Evolutionary conservation across 108 stramenopile species (phyloP).

Genomic region (Nitzschia sp.): DNA sequence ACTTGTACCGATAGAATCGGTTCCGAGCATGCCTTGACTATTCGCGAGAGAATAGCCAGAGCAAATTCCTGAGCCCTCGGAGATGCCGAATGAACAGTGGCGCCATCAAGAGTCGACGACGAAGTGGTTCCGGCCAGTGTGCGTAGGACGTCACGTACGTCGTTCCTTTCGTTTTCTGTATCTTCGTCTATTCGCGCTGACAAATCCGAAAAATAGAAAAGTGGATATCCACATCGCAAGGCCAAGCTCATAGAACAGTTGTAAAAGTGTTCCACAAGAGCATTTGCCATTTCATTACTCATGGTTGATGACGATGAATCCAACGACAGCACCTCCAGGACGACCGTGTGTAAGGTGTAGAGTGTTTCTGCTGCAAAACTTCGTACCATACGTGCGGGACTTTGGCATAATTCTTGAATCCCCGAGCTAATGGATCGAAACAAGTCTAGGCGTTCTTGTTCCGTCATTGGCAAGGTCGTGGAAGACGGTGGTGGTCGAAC

Average conservation of each 20-base stretch:
- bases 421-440: conserved; percentile 32
- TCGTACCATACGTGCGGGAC: conserved; percentile 47
- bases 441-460: conserved; percentile 37
- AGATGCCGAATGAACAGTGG: not conserved
- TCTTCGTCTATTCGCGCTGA: conserved; percentile 69
- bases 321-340: conserved; percentile 28
- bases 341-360: conserved; percentile 49
- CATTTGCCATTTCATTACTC: conserved; percentile 14
- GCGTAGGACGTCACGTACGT: conserved; percentile 75
- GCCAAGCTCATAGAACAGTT: conserved; percentile 61
- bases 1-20: conserved; percentile 24
- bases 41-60: conserved; percentile 14
- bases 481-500: conserved; percentile 23
- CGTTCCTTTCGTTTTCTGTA: conserved; percentile 82
- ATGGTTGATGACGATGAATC: not conserved
- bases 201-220: conserved; percentile 62
- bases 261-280: conserved; percentile 39
- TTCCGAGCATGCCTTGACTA: conserved; percentile 25
- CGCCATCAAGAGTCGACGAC: not conserved
- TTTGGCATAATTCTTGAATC: conserved; percentile 55
- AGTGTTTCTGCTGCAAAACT: conserved; percentile 70
- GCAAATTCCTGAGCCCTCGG: not conserved
- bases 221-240: conserved; percentile 63
- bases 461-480: conserved; percentile 23
- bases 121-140: conserved; percentile 38